Percentiles rank a stretch among this genome's conserved stretches.
phyloP scores from a whole-genome alignment of 2,329 filamentous ascomycete species.

The Elsinoe australis region DNA sequence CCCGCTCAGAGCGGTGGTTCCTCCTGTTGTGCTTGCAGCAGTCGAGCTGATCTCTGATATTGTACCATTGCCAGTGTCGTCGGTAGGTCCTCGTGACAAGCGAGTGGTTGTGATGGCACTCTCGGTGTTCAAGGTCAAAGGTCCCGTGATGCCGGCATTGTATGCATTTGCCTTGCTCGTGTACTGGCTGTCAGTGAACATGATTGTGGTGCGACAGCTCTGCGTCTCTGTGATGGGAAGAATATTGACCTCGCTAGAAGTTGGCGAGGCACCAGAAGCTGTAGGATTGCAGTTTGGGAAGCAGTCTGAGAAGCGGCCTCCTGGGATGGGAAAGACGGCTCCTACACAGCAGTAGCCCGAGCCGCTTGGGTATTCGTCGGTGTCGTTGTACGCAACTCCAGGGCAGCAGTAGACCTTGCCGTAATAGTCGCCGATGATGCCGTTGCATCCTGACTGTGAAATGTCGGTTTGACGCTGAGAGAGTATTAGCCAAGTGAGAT shows the following conservation, averaged over 20 bases:
- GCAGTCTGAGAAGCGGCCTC: conserved; percentile 12
- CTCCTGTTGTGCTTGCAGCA: not conserved
- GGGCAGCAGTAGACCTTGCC: conserved; percentile 16
- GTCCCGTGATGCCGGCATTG: not conserved
- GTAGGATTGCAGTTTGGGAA: conserved; percentile 7
- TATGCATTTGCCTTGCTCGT: conserved; percentile 16
- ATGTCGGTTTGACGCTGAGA: not conserved
- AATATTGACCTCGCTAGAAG: conserved; percentile 8
- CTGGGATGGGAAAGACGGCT: conserved; percentile 5
- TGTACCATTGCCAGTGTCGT: not conserved
- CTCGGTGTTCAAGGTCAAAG: not conserved
- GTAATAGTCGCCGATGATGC: conserved; percentile 7
- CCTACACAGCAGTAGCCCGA: conserved; percentile 9
- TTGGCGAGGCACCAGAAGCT: not conserved
- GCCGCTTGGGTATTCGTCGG: not conserved
- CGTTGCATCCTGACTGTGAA: conserved; percentile 12
- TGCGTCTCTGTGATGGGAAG: conserved; percentile 7
- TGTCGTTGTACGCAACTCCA: conserved; percentile 6
- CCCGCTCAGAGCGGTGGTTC: not conserved
- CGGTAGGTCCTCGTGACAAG: not conserved
- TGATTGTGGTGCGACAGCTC: conserved; percentile 13
- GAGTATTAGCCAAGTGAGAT: not conserved
- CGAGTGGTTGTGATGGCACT: not conserved
- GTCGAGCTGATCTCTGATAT: not conserved
- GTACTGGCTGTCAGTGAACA: conserved; percentile 13